phyloP scores from a whole-genome alignment of 257 asterid species.

The Cordia subcordata region DNA sequence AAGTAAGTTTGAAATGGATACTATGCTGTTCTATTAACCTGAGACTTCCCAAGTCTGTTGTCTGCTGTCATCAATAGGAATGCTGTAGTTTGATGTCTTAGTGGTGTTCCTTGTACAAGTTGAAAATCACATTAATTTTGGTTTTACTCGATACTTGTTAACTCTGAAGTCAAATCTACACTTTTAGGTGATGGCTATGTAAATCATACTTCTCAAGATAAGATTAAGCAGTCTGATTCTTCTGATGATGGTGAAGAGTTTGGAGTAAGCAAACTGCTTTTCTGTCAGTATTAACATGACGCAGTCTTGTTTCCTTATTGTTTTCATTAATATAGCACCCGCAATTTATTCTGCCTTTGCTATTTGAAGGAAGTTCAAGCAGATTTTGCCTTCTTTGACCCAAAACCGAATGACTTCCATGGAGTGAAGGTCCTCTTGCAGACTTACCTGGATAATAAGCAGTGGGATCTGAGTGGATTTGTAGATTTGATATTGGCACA shows the following conservation, averaged over 20 bases:
- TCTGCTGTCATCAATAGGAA: background rate
- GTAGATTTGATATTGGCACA: constrained; percentile 84
- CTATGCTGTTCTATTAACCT: no score
- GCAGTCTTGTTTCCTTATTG: background rate
- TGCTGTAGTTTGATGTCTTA: background rate
- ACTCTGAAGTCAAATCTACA: constrained; percentile 10
- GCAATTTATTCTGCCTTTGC: constrained; percentile 13
- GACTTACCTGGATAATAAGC: constrained; percentile 59
- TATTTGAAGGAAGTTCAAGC: constrained; percentile 71
- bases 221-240: constrained; percentile 31
- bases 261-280: constrained; percentile 42
- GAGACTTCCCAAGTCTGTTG: no score
- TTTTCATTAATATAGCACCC: constrained; percentile 12
- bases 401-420: constrained; percentile 81
- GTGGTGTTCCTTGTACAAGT: background rate
- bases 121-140: background rate
- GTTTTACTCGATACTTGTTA: background rate
- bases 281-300: background rate
- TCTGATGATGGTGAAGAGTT: constrained; percentile 56
- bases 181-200: constrained; percentile 33
- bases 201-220: constrained; percentile 16
- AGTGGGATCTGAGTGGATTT: constrained; percentile 88
- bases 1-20: background rate
- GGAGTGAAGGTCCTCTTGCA: constrained; percentile 83
- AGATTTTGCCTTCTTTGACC: constrained; percentile 90